These are phyloP conservation scores for Arthrobotrys musiformis DNA, from an alignment of 2,329 filamentous ascomycete species.

Conservation along the genomic window DNA sequence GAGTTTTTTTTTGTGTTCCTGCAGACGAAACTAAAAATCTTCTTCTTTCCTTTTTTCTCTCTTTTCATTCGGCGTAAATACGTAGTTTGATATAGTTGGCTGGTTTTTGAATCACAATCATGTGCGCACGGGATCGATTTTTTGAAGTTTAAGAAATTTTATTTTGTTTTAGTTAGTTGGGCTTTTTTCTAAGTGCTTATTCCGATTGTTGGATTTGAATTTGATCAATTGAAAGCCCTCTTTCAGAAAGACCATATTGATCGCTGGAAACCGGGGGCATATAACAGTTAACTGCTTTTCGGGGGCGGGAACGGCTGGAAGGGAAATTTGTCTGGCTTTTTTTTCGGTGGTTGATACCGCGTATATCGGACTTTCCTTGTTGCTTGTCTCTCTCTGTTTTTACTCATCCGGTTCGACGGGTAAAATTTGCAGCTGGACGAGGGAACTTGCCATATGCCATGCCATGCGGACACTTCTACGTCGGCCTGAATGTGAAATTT, in stretches of 20 bases:
- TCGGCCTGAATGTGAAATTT: slow-evolving; percentile 5
- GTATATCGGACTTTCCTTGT: neutral
- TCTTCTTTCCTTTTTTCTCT: neutral
- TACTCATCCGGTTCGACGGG: neutral
- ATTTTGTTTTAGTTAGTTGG: neutral
- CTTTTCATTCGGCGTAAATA: no score
- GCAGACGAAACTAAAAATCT: neutral
- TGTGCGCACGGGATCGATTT: slow-evolving; percentile 6
- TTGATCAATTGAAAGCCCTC: neutral
- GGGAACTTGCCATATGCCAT: neutral
- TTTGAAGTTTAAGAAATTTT: neutral
- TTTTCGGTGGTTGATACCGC: no score
- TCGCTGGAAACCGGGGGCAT: no score
- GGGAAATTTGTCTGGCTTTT: slow-evolving; percentile 13
- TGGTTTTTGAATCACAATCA: neutral
- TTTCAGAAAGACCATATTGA: no score
- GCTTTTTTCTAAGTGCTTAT: neutral
- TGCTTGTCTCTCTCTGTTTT: neutral
- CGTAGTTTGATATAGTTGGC: neutral
- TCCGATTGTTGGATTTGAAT: neutral
- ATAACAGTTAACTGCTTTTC: slow-evolving; percentile 4
- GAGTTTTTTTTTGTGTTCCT: neutral
- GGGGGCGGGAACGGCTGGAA: slow-evolving; percentile 28
- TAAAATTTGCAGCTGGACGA: slow-evolving; percentile 1
- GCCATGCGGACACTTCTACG: slow-evolving; percentile 2